Base-by-base conservation (phyloP, 2,329 filamentous ascomycete species). In the Hirsutella rhossiliensis region DNA sequence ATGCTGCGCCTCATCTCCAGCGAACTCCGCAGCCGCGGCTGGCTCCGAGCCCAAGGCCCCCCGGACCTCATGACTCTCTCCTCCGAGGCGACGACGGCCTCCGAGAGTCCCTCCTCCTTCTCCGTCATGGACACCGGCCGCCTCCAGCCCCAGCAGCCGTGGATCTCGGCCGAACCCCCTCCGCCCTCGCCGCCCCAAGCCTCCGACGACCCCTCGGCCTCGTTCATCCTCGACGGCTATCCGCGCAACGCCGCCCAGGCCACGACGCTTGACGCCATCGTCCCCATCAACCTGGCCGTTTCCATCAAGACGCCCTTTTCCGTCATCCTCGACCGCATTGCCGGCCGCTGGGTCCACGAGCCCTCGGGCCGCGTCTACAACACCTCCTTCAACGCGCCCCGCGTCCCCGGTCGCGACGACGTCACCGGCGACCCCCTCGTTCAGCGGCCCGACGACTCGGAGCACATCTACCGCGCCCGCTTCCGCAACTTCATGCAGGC, bases 191-290 rank as follows among this genome's bases (percentile, higher is more conserved):
- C 23, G 27, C 40, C 23, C 30, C 47, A 65, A 65, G 28, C 72
- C 39, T 79, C 81, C 41, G 75, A 92, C 37, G 75, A 83, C 49
- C 84, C 88, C 0, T 69, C 78, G 1, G 87, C 88, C 9, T 95
- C 88, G 1, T 97, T 96, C 62, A 84, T 98, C 50, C 82, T 98
- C 43, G 92, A 98, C 61, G 92, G 92, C 15, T 98, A 97, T 64
- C 92, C 92, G 2, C 84, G 92, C 51, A 98, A 87, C 7, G 84
- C 85, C 1, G 60, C 69, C 3, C 92, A 98, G 65, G 92, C 89
- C 27, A 62, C 67, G 37, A 81, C 81, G 45, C 75, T 97, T 40
- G 88, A 94, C 59, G 67, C 70, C 39, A 73, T 96, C 30, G 77
- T 97, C 29, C 88, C 90, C n/a, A 89, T 98, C 61, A 98, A 98